These are phyloP conservation scores for Coemansia sp. DNA, from an alignment of 192 early-diverging fungal genomes.

Conservation along the genomic window DNA sequence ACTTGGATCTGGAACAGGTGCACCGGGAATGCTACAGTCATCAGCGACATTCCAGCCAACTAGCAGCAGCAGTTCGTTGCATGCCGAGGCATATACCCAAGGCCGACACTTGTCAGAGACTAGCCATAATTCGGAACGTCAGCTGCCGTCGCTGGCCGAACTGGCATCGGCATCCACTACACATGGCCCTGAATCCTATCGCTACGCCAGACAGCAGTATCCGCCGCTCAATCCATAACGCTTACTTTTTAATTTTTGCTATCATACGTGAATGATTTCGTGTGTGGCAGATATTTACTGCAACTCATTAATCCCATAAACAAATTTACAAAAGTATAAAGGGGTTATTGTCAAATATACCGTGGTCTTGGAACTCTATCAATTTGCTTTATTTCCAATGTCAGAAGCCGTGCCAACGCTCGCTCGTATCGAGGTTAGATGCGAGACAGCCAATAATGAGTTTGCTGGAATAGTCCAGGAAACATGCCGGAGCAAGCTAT, in stretches of 20 bases:
- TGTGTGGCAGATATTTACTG: neutral
- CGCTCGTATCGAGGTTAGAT: neutral
- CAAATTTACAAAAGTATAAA: neutral
- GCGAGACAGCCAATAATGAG: neutral
- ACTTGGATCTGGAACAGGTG: neutral
- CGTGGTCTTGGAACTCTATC: neutral
- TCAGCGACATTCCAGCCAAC: constrained; percentile 16
- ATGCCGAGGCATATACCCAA: constrained; percentile 1
- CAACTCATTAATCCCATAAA: neutral
- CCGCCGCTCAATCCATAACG: constrained; percentile 22
- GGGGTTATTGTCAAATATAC: neutral
- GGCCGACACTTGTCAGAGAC: constrained; percentile 3
- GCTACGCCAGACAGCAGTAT: constrained; percentile 26
- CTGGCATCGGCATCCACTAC: constrained; percentile 35
- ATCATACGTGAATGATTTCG: no score
- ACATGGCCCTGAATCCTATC: constrained; percentile 26
- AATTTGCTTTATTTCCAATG: neutral
- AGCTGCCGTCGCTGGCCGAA: constrained; percentile 49
- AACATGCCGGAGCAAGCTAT: neutral
- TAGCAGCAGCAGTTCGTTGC: constrained; percentile 6
- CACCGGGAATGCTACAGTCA: constrained; percentile 16
- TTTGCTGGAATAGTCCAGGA: neutral
- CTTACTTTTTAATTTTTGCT: no score
- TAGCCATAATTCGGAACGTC: constrained; percentile 20
- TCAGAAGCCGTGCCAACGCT: neutral